Evolutionary conservation across 805 yeast genomes (phyloP).

Genomic region (Ogataea wickerhamii): DNA sequence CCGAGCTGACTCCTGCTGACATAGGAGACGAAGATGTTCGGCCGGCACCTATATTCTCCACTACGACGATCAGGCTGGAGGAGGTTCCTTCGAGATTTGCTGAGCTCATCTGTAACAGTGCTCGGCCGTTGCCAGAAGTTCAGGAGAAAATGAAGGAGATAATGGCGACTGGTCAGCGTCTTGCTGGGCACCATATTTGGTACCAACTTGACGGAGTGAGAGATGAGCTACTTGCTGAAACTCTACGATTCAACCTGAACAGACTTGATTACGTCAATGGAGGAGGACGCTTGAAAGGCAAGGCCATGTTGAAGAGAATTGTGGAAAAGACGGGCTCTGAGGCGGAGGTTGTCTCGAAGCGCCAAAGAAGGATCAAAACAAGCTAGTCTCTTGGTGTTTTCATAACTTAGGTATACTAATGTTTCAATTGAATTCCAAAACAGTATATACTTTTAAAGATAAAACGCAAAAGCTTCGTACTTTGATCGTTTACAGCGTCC

Average conservation of each 20-base stretch:
- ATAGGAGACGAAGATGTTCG: conserved; percentile 37
- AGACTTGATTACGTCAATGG: conserved; percentile 34
- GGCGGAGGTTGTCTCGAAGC: conserved; percentile 18
- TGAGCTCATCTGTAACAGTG: conserved; percentile 64
- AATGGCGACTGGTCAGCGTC: conserved; percentile 55
- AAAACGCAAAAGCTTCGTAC: too few species aligned
- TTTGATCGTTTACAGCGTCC: too few species aligned
- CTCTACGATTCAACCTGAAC: conserved; percentile 52
- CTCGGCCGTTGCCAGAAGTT: conserved; percentile 53
- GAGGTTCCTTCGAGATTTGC: conserved; percentile 65
- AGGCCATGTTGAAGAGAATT: conserved; percentile 30
- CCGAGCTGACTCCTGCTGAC: conserved; percentile 18
- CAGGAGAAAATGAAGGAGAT: conserved; percentile 58
- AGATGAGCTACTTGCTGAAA: conserved; percentile 65
- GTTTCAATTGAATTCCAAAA: too few species aligned
- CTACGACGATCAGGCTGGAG: conserved; percentile 62
- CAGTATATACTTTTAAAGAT: too few species aligned
- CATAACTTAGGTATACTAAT: too few species aligned
- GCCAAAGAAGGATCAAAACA: conserved; percentile 10
- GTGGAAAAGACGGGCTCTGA: conserved; percentile 28
- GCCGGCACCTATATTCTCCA: conserved; percentile 49
- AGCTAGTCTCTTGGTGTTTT: neutral
- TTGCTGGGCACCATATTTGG: conserved; percentile 70
- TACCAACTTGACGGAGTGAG: conserved; percentile 74
- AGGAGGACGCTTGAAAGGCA: conserved; percentile 34